These are phyloP conservation scores for Tylopilus sp. DNA, from an alignment of 1,284 basidiomycete species.

Conservation along the genomic window DNA sequence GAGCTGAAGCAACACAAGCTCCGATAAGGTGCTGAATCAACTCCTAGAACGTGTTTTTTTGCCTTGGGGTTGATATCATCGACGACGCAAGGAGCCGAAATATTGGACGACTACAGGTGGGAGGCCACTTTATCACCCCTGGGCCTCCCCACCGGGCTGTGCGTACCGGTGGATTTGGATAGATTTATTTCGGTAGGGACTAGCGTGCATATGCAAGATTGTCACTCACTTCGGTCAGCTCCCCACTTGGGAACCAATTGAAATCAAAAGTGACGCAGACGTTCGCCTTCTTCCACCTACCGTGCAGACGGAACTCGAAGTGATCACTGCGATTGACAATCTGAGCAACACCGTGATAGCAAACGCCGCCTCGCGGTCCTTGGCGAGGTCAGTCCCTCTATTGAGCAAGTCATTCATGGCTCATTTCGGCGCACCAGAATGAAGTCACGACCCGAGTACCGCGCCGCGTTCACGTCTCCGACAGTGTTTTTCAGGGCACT, in stretches of 20 bases:
- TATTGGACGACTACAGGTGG: conserved; percentile 91
- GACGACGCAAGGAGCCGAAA: conserved; percentile 71
- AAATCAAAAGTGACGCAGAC: conserved; percentile 43
- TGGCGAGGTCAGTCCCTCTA: conserved; percentile 61
- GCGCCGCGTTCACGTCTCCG: conserved; percentile 73
- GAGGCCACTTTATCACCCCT: conserved; percentile 84
- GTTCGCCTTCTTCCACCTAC: conserved; percentile 61
- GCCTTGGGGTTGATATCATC: conserved; percentile 83
- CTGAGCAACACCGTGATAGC: conserved; percentile 95
- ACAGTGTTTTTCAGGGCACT: conserved; percentile 80
- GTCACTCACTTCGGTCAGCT: conserved; percentile 41
- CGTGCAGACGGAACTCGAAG: conserved; percentile 76
- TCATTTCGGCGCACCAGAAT: conserved; percentile 47
- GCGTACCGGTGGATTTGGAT: conserved; percentile 80
- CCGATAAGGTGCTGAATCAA: conserved; percentile 7
- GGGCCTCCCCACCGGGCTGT: conserved; percentile 86
- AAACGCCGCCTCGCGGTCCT: conserved; percentile 83
- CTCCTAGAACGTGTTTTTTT: conserved; percentile 87
- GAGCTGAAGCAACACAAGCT: conserved; percentile 28
- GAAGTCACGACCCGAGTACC: conserved; percentile 75
- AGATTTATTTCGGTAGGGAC: conserved; percentile 76
- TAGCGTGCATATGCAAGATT: background rate
- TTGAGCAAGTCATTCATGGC: background rate
- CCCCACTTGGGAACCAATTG: conserved; percentile 65
- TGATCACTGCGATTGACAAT: conserved; percentile 88